These are phyloP conservation scores for Chrysophaeum taylorii DNA, from an alignment of 352 stramenopile species.

Conservation along the genomic window DNA sequence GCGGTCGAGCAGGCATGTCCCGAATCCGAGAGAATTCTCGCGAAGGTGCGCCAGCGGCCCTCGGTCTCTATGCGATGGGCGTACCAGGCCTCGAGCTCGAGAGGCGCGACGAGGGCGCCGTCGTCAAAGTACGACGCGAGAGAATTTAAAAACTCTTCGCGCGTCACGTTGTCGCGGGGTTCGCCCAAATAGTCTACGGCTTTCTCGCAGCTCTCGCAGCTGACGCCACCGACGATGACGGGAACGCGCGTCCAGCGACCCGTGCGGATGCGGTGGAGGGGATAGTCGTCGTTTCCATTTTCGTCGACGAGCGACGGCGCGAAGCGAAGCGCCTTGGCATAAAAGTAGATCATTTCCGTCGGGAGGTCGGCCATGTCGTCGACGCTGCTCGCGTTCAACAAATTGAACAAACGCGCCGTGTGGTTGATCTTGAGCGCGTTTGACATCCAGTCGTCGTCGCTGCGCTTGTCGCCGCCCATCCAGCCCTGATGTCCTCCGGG, in stretches of 20 bases:
- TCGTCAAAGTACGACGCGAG: background rate
- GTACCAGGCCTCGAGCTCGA: background rate
- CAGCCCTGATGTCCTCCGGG: conserved; percentile 4
- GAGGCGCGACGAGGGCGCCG: background rate
- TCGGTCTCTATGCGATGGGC: background rate
- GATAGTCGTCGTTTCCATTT: background rate
- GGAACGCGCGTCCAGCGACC: background rate
- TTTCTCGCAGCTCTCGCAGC: background rate
- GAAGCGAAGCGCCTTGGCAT: background rate
- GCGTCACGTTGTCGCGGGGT: background rate
- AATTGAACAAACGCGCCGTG: too few species aligned
- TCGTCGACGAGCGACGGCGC: background rate
- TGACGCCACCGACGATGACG: background rate
- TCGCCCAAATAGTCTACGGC: background rate
- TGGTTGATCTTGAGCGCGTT: too few species aligned
- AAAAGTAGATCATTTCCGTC: too few species aligned
- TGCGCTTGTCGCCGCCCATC: background rate
- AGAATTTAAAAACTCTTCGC: background rate
- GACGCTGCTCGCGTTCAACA: too few species aligned
- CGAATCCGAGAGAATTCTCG: background rate
- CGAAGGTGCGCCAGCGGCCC: conserved; percentile 1
- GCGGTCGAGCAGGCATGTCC: background rate
- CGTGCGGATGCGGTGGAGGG: background rate
- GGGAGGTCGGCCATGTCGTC: too few species aligned
- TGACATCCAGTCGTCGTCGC: background rate